Evolutionary conservation across 257 asterid species (phyloP), one percentile per base, ranked within the genome.

Genomic region (Solanum piurae): DNA sequence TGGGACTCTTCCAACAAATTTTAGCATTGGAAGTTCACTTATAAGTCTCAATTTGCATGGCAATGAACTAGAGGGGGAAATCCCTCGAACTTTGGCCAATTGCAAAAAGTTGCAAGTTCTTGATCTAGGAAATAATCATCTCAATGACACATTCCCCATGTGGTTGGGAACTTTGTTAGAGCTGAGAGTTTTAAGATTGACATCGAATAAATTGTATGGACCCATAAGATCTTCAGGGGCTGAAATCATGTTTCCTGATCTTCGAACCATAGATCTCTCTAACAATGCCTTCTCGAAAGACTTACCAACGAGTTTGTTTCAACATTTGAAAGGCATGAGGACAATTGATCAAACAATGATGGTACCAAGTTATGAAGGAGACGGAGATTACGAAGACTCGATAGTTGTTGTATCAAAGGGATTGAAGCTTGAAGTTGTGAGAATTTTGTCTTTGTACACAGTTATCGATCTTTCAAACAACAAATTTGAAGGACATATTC

Each of bases 391-490:
- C 69, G 0, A 62, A 62, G 69, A 62, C 31, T 62, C 69, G 3
- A 0, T 1, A 4, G 7, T 23, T 62, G 29, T 62, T 4, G 29
- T 0, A 23, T 0, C 69, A 2, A 62, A 62, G 29, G 69, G 3
- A 62, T 3, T 62, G 69, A 23, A 9, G 69, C 14, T 23, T 62
- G 31, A 62, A 62, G 69, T 62, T 23, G 3, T 62, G 69, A 62
- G 1, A 62, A 62, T 23, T 23, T 23, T 62, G 31, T 4, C 31
- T 62, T 62, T 62, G 71, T 62, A 23, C 71, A 62, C 71, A 1
- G 3, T 62, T 62, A 62, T 62, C 5, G 14, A 62, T 62, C 71
- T 62, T 23, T 62, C 71, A 62, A 62, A 62, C 71, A 23, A 62
- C 71, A 23, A 9, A 62, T 62, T 62, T 62, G 31, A 62, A 62